Evolutionary conservation across 2,329 filamentous ascomycete species (phyloP).

Genomic region (Sclerotinia minor): DNA sequence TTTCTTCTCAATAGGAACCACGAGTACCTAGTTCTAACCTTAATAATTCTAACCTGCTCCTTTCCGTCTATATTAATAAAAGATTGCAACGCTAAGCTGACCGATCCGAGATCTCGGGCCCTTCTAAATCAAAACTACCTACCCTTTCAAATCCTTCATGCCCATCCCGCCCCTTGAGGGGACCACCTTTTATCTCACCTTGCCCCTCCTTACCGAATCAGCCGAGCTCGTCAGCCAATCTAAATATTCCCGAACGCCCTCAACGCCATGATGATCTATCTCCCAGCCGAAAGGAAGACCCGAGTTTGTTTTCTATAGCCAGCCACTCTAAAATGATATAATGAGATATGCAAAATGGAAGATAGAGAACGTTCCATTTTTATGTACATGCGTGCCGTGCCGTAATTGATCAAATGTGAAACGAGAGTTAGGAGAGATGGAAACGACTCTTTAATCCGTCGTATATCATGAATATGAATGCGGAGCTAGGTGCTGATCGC

Average conservation of each 20-base stretch:
- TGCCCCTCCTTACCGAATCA: neutral
- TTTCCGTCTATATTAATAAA: neutral
- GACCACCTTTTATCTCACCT: neutral
- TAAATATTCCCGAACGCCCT: conserved; percentile 8
- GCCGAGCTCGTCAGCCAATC: conserved; percentile 6
- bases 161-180: neutral
- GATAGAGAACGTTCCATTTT: neutral
- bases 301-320: neutral
- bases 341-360: neutral
- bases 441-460: conserved; percentile 70
- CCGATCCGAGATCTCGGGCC: neutral
- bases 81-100: neutral
- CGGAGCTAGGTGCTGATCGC: conserved; percentile 89
- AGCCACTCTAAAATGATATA: neutral
- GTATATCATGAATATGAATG: conserved; percentile 95
- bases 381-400: neutral
- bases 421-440: conserved; percentile 10
- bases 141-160: neutral
- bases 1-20: too few species aligned
- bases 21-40: neutral
- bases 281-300: neutral
- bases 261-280: neutral
- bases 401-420: neutral
- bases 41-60: neutral
- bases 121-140: neutral